Evolutionary conservation across 2,329 filamentous ascomycete genomes (phyloP).

Genomic region (Chaetomium sp.): DNA sequence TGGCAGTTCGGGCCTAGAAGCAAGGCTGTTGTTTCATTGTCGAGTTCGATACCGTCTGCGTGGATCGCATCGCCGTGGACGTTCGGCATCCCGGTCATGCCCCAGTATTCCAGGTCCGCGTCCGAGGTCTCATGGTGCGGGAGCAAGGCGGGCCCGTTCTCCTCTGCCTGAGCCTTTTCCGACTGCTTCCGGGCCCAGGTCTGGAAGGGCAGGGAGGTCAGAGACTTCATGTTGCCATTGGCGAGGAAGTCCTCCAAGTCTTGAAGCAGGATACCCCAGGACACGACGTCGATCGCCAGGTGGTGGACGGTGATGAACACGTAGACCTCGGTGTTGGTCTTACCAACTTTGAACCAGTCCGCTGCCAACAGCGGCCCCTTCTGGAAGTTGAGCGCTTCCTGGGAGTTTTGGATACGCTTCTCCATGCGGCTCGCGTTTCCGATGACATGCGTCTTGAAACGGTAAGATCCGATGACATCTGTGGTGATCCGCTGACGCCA

Average conservation of each 20-base stretch:
- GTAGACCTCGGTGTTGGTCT: slow-evolving; percentile 21
- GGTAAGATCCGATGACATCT: slow-evolving; percentile 30
- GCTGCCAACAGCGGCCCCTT: slow-evolving; percentile 36
- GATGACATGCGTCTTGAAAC: slow-evolving; percentile 32
- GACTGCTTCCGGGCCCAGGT: slow-evolving; percentile 43
- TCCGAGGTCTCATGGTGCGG: slow-evolving; percentile 27
- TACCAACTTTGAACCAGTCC: slow-evolving; percentile 30
- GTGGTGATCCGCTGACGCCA: slow-evolving; percentile 39
- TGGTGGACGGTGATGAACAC: slow-evolving; percentile 42
- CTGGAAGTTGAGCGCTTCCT: slow-evolving; percentile 29
- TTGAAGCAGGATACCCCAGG: slow-evolving; percentile 49
- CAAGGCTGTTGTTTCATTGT: slow-evolving; percentile 32
- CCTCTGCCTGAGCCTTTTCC: slow-evolving; percentile 18
- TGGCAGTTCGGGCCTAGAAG: slow-evolving; percentile 44
- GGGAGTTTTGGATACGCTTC: slow-evolving; percentile 31
- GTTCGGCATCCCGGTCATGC: slow-evolving; percentile 33
- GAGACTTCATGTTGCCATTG: slow-evolving; percentile 21
- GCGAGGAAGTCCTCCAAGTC: slow-evolving; percentile 47
- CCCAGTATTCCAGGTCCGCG: slow-evolving; percentile 35
- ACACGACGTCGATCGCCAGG: slow-evolving; percentile 48
- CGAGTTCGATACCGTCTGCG: slow-evolving; percentile 9
- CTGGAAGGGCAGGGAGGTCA: slow-evolving; percentile 39
- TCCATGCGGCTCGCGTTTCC: slow-evolving; percentile 26
- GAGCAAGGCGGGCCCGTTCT: slow-evolving; percentile 24
- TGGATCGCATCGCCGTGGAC: slow-evolving; percentile 28